Evolutionary conservation across 2,329 filamentous ascomycete genomes (phyloP), one percentile per base, ranked within the genome.

Genomic region (Talaromyces pinophilus): DNA sequence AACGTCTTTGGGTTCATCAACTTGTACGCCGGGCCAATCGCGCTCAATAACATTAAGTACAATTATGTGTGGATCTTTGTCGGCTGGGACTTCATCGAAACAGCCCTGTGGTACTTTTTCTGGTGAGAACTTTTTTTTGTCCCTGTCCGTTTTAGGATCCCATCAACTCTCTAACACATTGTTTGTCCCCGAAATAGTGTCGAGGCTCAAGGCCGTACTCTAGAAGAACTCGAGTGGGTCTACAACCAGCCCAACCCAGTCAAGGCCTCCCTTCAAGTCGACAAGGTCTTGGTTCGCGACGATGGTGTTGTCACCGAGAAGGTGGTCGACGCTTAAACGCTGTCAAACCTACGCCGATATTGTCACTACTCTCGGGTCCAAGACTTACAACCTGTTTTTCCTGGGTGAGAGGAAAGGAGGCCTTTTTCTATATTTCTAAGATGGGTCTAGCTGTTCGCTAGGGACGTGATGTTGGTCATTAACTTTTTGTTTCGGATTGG

Each of bases 251-350:
- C 61, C 25, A 67, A 64, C 22, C 65, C 65, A 5, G 82, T 84
- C 74, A 82, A 83, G 73, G 82, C 82, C 11, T 84, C 82, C 4
- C 75, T 80, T 66, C 77, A 75, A 61, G 77, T 84, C 69, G 79
- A 84, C 70, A 82, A 82, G 75, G 76, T 84, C 62, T 76, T 84
- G 52, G 71, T 84, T 17, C 78, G 80, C 68, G 72, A 75, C 15
- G 81, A 83, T 62, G 82, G 82, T 40, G 78, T 75, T 19, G 81
- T 84, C 11, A 77, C 78, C 8, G 82, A 83, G 73, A 83, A 83
- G 70, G 74, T 83, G n/a, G 74, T 77, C 1, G 72, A 69, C 13
- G 69, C 33, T 22, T 63, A 55, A 46, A 57, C 13, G n/a, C 44
- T 40, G 44, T 22, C 52, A 22, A 38, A 6, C 19, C 10, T 22